phyloP scores from a whole-genome alignment of 179 eudicot genomes.

The Beta lomatogona region DNA sequence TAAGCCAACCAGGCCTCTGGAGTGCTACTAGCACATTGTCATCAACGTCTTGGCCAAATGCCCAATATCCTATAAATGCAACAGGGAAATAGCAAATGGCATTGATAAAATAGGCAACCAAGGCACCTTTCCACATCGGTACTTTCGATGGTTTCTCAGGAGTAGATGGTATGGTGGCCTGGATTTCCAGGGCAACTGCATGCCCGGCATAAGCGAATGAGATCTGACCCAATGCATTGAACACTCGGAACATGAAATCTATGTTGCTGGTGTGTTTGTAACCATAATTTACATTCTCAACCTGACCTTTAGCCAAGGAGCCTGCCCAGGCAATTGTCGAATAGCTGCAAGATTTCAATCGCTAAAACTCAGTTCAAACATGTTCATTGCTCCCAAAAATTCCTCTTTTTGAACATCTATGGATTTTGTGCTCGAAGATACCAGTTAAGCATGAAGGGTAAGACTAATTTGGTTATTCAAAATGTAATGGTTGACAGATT shows the following conservation, averaged over 20 bases:
- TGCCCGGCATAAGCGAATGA: constrained; percentile 89
- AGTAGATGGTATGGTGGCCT: constrained; percentile 89
- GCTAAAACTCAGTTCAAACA: no score
- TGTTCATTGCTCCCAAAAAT: no score
- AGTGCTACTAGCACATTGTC: constrained; percentile 83
- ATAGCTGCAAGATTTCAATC: constrained; percentile 50
- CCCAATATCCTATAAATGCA: constrained; percentile 87
- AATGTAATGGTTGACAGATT: no score
- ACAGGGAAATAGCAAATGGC: constrained; percentile 92
- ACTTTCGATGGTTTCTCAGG: constrained; percentile 73
- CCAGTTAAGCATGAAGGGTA: no score
- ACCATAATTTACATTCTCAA: constrained; percentile 65
- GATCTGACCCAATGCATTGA: constrained; percentile 82
- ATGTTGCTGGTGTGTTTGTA: constrained; percentile 64
- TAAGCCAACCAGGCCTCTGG: constrained; percentile 77
- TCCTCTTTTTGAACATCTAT: no score
- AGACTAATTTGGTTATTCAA: no score
- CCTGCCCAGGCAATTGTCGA: constrained; percentile 96
- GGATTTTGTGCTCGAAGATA: no score
- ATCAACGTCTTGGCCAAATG: constrained; percentile 82
- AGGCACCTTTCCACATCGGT: constrained; percentile 91
- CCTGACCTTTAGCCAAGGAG: constrained; percentile 55
- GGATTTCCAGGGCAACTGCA: constrained; percentile 85
- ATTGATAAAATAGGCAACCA: constrained; percentile 77
- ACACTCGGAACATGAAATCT: constrained; percentile 71